phyloP scores from a whole-genome alignment of 805 yeast species.

The Wickerhamomyces pijperi region DNA sequence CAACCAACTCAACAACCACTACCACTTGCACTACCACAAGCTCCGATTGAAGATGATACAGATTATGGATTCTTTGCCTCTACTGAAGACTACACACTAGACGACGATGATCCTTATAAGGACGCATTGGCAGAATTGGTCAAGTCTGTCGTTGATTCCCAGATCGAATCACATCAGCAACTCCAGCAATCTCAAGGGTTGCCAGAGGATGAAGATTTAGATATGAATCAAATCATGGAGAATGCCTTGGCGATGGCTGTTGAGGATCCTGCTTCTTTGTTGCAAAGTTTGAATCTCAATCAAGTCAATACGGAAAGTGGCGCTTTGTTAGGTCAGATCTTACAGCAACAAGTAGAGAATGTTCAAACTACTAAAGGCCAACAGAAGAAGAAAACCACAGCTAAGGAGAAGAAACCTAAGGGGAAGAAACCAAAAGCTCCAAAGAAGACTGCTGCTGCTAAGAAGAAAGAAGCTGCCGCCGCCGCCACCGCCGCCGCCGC shows the following conservation, averaged over 20 bases:
- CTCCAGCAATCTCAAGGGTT: conserved; percentile 1
- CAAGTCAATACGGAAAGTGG: conserved; percentile 5
- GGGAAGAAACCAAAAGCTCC: conserved; percentile 19
- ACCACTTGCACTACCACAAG: not conserved
- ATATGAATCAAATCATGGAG: conserved; percentile 63
- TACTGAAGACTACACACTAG: not conserved
- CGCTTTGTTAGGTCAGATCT: conserved; percentile 11
- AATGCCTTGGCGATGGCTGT: conserved; percentile 71
- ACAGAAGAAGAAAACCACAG: conserved; percentile 11
- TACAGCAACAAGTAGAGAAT: conserved; percentile 16
- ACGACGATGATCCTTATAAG: conserved; percentile 27
- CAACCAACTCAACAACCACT: too few species aligned
- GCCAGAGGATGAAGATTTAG: conserved; percentile 35
- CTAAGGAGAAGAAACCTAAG: conserved; percentile 15
- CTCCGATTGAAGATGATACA: conserved; percentile 1
- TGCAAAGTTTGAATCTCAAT: conserved; percentile 26
- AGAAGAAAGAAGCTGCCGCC: conserved; percentile 14
- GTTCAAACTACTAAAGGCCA: conserved; percentile 3
- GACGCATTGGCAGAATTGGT: conserved; percentile 47
- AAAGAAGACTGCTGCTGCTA: conserved; percentile 17
- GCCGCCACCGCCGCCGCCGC: conserved; percentile 9
- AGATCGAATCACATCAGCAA: conserved; percentile 8
- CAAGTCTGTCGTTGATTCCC: conserved; percentile 37
- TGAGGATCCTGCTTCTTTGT: conserved; percentile 39
- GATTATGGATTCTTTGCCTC: not conserved